These are phyloP conservation scores for Geotrichum candidum DNA, from an alignment of 1,139 yeast species.

Conservation along the genomic window DNA sequence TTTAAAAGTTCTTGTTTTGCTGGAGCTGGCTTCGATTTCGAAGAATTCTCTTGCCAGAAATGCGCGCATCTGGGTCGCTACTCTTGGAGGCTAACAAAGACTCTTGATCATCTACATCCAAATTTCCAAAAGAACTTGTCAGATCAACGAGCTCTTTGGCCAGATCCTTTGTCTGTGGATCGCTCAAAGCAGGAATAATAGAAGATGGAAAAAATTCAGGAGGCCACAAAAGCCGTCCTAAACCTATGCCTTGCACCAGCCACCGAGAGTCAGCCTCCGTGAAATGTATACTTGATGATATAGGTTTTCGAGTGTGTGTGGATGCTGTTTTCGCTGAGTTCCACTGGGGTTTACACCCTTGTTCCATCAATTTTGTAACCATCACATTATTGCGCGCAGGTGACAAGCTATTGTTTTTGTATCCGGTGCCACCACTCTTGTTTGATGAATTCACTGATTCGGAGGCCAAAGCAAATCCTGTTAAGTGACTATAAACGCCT, in stretches of 20 bases:
- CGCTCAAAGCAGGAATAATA: neutral
- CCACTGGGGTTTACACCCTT: constrained; percentile 70
- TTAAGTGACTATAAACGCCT: constrained; percentile 72
- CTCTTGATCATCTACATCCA: neutral
- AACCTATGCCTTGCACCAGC: constrained; percentile 62
- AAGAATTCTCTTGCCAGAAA: neutral
- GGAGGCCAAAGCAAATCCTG: constrained; percentile 40
- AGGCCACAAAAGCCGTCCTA: constrained; percentile 69
- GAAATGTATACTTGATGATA: constrained; percentile 1
- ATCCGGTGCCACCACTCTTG: neutral
- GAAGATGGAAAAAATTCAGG: constrained; percentile 23
- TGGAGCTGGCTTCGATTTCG: constrained; percentile 3
- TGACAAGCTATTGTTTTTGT: neutral
- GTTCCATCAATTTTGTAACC: constrained; percentile 58
- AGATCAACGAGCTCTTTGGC: neutral
- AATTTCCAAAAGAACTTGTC: neutral
- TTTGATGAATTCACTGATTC: neutral
- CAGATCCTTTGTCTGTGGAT: neutral
- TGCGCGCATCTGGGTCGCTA: neutral
- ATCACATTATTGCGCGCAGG: constrained; percentile 38
- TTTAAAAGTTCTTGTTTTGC: neutral
- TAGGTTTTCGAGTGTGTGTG: neutral
- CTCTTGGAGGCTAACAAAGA: neutral
- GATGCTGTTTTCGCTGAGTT: constrained; percentile 33
- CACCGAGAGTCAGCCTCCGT: constrained; percentile 44